These are phyloP conservation scores for Oryza brachyantha DNA, from an alignment of 176 grass and related monocot genomes.

Conservation along the genomic window DNA sequence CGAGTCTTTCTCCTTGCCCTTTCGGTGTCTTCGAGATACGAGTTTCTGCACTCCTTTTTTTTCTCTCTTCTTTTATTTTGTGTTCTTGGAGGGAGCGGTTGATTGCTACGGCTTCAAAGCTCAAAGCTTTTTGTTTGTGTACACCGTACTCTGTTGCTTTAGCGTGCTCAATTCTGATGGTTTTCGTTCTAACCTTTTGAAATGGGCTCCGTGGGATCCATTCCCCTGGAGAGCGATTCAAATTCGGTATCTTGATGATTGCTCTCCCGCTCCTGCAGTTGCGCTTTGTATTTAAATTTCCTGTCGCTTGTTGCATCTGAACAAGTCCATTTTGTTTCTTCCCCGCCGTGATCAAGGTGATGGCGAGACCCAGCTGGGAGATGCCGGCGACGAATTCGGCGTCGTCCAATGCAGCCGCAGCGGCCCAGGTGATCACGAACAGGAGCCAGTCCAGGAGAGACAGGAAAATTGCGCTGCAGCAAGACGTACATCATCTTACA, in stretches of 20 bases:
- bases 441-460: conserved; percentile 55
- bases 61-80: too few relatives aligned
- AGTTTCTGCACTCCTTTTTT: background rate
- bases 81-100: background rate
- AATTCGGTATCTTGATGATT: conserved; percentile 54
- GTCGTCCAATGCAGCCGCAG: background rate
- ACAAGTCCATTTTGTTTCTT: conserved; percentile 1
- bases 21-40: conserved; percentile 12
- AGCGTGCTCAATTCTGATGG: background rate
- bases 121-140: background rate
- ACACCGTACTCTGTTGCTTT: conserved; percentile 22
- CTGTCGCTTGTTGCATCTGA: conserved; percentile 4
- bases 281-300: conserved; percentile 21
- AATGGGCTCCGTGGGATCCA: conserved; percentile 57
- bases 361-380: conserved; percentile 48
- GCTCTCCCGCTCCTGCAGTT: background rate
- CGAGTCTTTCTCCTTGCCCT: conserved; percentile 17
- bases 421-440: conserved; percentile 12
- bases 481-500: conserved; percentile 56
- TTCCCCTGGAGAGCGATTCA: conserved; percentile 37
- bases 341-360: conserved; percentile 36
- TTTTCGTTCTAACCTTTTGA: conserved; percentile 32
- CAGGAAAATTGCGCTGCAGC: conserved; percentile 73
- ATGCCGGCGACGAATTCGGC: conserved; percentile 33
- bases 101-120: background rate